Conservation (phyloP, 2,329 filamentous ascomycete genomes). For the Sclerotinia subarctica region DNA sequence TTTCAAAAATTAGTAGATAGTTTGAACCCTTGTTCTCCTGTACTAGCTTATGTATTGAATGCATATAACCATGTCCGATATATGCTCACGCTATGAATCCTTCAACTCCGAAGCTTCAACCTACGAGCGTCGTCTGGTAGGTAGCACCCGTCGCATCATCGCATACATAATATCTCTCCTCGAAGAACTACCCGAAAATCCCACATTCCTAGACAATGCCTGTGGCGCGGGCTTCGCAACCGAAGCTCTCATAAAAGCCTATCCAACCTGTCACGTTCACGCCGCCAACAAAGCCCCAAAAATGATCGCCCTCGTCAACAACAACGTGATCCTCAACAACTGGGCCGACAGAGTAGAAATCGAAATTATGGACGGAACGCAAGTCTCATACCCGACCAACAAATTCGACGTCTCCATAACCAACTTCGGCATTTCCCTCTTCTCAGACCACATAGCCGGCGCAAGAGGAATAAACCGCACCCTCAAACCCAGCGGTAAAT, state of each 20-base stretch:
- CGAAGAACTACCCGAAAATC: neutral
- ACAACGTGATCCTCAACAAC: neutral
- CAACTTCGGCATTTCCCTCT: constrained; percentile 11
- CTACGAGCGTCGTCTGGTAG: neutral
- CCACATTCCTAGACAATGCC: neutral
- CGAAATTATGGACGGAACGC: neutral
- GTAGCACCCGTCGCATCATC: neutral
- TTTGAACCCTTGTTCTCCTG: no score
- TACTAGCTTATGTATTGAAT: neutral
- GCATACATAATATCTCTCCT: neutral
- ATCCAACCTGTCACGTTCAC: neutral
- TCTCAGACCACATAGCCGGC: constrained; percentile 54
- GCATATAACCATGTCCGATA: neutral
- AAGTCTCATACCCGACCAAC: neutral
- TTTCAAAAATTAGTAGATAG: no score
- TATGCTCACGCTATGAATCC: neutral
- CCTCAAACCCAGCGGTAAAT: constrained; percentile 81
- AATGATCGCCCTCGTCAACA: neutral
- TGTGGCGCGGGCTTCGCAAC: neutral
- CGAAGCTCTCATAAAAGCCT: neutral
- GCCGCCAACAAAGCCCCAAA: neutral
- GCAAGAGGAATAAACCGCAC: constrained; percentile 79
- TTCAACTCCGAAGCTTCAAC: neutral
- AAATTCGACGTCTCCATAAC: neutral
- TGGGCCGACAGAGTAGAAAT: neutral